Conservation (phyloP, 768 basidiomycete species). For the Psilocybe subaeruginosa region DNA sequence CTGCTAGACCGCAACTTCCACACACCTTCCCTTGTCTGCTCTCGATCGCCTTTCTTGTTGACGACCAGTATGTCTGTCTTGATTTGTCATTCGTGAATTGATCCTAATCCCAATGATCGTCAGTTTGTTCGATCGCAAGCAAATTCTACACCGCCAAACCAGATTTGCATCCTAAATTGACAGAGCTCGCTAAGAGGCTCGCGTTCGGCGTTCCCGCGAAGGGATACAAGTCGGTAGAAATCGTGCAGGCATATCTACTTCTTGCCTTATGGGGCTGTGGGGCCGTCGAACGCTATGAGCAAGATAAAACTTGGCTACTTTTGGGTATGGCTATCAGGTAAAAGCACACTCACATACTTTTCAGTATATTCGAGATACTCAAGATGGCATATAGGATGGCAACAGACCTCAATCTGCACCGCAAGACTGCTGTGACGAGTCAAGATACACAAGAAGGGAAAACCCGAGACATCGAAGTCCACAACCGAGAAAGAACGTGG, state of each 20-base stretch:
- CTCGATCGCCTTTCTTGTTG: constrained; percentile 91
- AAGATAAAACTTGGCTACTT: constrained; percentile 91
- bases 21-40: constrained; percentile 92
- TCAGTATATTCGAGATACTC: constrained; percentile 4
- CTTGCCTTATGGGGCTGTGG: constrained; percentile 91
- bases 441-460: constrained; percentile 79
- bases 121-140: constrained; percentile 94
- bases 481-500: constrained; percentile 97
- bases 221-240: constrained; percentile 93
- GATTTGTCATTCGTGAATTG: not conserved
- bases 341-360: not conserved
- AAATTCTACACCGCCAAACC: constrained; percentile 85
- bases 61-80: constrained; percentile 73
- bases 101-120: not conserved
- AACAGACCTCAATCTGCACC: constrained; percentile 93
- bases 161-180: constrained; percentile 78
- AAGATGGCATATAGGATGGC: constrained; percentile 68
- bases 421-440: constrained; percentile 68
- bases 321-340: constrained; percentile 86
- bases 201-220: constrained; percentile 85
- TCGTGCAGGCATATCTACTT: constrained; percentile 93
- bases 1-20: constrained; percentile 89
- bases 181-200: constrained; percentile 84
- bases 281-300: constrained; percentile 95
- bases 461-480: constrained; percentile 80